phyloP scores from a whole-genome alignment of 345 rosid genomes.

The Lagerstroemia speciosa region DNA sequence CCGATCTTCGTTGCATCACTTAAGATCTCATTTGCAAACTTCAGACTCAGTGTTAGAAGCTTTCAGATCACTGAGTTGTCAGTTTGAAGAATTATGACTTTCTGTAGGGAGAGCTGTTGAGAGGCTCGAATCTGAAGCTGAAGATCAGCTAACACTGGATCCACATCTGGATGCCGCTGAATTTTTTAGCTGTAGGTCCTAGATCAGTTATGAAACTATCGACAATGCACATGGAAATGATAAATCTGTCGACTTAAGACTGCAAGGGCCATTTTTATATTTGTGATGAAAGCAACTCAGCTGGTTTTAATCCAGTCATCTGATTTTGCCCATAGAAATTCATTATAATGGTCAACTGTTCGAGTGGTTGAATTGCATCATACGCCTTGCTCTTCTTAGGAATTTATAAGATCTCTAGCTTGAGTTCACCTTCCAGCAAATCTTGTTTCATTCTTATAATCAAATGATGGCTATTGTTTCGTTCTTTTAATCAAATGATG shows the following conservation, averaged over 20 bases:
- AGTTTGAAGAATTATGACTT: neutral
- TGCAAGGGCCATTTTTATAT: too few species aligned
- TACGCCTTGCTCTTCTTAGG: neutral
- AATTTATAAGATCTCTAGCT: neutral
- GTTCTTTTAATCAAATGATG: neutral
- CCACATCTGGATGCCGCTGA: too few species aligned
- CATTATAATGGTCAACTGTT: too few species aligned
- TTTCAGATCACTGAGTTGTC: neutral
- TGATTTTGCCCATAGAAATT: neutral
- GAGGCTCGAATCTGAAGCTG: too few species aligned
- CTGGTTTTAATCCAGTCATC: neutral
- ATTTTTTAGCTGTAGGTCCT: neutral
- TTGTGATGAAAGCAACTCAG: too few species aligned
- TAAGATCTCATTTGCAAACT: neutral
- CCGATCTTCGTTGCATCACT: neutral
- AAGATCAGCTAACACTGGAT: too few species aligned
- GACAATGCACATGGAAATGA: neutral
- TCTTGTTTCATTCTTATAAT: neutral
- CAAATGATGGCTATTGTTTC: neutral
- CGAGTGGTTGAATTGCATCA: neutral
- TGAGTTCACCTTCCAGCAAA: neutral
- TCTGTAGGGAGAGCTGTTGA: neutral
- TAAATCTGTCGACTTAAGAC: too few species aligned
- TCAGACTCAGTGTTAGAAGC: neutral
- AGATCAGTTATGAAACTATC: neutral